A percentile compares a stretch with the other conserved stretches of the same genome.
These are phyloP conservation scores for Fomitiporia mediterranea DNA, from an alignment of 1,284 basidiomycete genomes.

Conservation along the genomic window DNA sequence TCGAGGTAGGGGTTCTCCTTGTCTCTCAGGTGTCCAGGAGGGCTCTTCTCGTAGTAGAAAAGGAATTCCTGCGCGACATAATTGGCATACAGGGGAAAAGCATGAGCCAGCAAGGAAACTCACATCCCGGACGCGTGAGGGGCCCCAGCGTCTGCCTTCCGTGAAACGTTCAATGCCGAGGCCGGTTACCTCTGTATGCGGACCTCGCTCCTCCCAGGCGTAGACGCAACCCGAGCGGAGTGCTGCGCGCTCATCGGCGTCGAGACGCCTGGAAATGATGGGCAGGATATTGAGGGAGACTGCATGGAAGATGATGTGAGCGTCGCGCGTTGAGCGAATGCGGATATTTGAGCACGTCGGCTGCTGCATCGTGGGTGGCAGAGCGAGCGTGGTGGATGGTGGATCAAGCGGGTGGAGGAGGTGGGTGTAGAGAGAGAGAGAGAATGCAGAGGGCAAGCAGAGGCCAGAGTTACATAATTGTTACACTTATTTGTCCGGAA, in stretches of 20 bases:
- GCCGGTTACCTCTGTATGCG: constrained; percentile 34
- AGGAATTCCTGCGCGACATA: constrained; percentile 34
- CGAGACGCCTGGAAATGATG: constrained; percentile 40
- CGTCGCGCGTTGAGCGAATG: constrained; percentile 38
- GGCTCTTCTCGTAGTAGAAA: constrained; percentile 38
- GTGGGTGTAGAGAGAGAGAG: not conserved
- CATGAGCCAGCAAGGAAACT: constrained; percentile 21
- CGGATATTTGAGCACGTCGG: constrained; percentile 37
- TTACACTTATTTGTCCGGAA: constrained; percentile 1
- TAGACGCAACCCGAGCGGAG: constrained; percentile 39
- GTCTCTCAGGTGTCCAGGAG: constrained; percentile 23
- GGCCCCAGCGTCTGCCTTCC: constrained; percentile 38
- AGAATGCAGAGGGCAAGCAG: not conserved
- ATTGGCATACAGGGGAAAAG: constrained; percentile 1
- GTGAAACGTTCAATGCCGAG: constrained; percentile 41
- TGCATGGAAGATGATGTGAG: constrained; percentile 42
- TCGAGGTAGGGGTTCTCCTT: constrained; percentile 23
- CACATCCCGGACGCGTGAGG: constrained; percentile 36
- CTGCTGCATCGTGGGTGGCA: constrained; percentile 28
- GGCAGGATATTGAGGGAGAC: constrained; percentile 36
- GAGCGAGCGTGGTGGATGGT: not conserved
- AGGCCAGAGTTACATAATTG: constrained; percentile 8
- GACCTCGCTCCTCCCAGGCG: constrained; percentile 41
- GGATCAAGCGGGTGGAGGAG: not conserved
- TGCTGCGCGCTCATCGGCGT: constrained; percentile 38